Conservation (phyloP, 345 rosid genomes). For the Pugionium cornutum region DNA sequence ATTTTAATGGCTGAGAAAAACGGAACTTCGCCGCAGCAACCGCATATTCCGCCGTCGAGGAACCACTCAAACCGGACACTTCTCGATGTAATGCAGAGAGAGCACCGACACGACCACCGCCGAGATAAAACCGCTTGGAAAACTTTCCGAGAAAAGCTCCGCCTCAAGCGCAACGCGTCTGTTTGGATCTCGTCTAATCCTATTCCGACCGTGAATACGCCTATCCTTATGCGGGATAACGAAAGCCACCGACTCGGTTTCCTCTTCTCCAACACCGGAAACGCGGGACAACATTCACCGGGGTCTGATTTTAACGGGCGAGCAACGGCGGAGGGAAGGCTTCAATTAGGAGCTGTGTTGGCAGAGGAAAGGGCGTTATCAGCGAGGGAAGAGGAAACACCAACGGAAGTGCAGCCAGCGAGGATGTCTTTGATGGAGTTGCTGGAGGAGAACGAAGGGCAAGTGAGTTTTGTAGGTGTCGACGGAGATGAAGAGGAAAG, state of each 20-base stretch:
- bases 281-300: constrained; percentile 27
- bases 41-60: constrained; percentile 11
- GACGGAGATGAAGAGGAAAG: constrained; percentile 22
- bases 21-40: constrained; percentile 33
- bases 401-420: constrained; percentile 45
- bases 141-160: constrained; percentile 61
- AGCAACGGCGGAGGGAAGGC: constrained; percentile 31
- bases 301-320: constrained; percentile 3
- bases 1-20: constrained; percentile 39
- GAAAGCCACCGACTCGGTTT: constrained; percentile 35
- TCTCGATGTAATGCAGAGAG: constrained; percentile 61
- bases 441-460: constrained; percentile 74
- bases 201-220: constrained; percentile 51
- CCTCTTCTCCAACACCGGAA: constrained; percentile 42
- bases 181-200: constrained; percentile 60
- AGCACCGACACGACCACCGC: constrained; percentile 32
- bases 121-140: constrained; percentile 72
- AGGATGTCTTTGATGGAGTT: constrained; percentile 95
- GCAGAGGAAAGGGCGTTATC: constrained; percentile 71
- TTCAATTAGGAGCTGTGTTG: constrained; percentile 46
- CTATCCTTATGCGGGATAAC: constrained; percentile 30
- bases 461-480: constrained; percentile 41
- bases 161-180: constrained; percentile 63
- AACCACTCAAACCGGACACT: constrained; percentile 48
- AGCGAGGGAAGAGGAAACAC: constrained; percentile 48